These are phyloP conservation scores for Cucumis sativus DNA, from an alignment of 306 rosid species.

Conservation along the genomic window DNA sequence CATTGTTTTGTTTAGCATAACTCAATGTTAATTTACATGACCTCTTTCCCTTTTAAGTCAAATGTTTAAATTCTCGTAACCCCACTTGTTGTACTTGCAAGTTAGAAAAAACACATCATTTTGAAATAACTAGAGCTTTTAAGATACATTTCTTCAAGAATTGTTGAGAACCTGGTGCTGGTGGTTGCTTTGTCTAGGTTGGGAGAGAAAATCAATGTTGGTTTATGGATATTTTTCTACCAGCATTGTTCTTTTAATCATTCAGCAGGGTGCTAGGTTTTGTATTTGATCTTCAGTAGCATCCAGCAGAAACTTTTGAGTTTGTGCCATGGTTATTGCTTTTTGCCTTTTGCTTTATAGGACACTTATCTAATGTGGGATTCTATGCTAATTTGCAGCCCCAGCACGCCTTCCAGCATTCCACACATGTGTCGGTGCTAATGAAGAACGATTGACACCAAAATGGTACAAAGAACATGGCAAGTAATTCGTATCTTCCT, in stretches of 20 bases:
- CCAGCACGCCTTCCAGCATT: slow-evolving; percentile 88
- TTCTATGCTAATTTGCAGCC: slow-evolving; percentile 34
- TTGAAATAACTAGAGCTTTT: not conserved
- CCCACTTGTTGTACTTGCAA: not conserved
- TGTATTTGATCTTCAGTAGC: not conserved
- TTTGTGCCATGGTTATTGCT: not conserved
- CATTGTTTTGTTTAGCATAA: not conserved
- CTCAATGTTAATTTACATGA: too few relatives aligned
- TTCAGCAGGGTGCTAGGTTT: not conserved
- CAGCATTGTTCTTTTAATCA: not conserved
- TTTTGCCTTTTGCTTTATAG: not conserved
- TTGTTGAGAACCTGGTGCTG: not conserved
- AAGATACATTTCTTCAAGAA: not conserved
- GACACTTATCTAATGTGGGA: slow-evolving; percentile 2
- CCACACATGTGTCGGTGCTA: slow-evolving; percentile 93
- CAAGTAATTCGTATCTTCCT: slow-evolving; percentile 30
- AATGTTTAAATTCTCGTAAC: too few relatives aligned
- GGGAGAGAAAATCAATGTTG: not conserved
- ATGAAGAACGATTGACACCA: slow-evolving; percentile 86
- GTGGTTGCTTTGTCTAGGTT: not conserved
- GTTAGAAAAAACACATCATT: not conserved
- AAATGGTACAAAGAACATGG: slow-evolving; percentile 95
- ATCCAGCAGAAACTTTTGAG: not conserved
- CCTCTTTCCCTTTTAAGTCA: not conserved
- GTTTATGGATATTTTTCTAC: not conserved